A percentile compares a stretch with the other conserved stretches of the same genome.
Conservation (phyloP, 1,284 basidiomycete genomes). For the Fomitopsis betulina region DNA sequence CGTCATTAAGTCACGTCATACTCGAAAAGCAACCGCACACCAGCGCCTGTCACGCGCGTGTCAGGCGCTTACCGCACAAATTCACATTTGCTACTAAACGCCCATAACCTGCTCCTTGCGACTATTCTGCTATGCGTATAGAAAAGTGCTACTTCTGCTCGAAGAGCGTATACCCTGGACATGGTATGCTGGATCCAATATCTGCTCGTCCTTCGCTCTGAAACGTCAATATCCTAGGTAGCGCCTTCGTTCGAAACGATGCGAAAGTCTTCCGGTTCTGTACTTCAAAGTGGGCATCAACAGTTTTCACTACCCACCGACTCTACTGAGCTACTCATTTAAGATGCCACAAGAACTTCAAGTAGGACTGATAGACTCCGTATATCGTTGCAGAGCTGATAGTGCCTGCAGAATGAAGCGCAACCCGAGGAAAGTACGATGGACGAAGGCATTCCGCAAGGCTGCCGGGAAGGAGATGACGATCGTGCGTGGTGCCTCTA, state of each 20-base stretch:
- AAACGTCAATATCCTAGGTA: constrained; percentile 44
- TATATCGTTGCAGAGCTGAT: background rate
- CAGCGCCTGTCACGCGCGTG: no score
- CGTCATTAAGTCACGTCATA: no score
- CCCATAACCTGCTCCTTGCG: background rate
- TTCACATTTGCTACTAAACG: background rate
- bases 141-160: constrained; percentile 95
- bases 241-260: constrained; percentile 95
- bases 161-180: constrained; percentile 91
- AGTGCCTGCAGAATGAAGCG: constrained; percentile 85
- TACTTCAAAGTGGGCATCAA: constrained; percentile 80
- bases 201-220: background rate
- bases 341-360: constrained; percentile 98
- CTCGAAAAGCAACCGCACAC: no score
- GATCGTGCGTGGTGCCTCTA: constrained; percentile 56
- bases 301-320: background rate
- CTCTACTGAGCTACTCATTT: constrained; percentile 1
- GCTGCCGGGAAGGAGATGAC: constrained; percentile 99
- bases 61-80: background rate
- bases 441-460: constrained; percentile 99
- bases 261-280: constrained; percentile 96
- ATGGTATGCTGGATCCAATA: constrained; percentile 48
- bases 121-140: constrained; percentile 57
- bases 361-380: constrained; percentile 44
- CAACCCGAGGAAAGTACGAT: constrained; percentile 97